Evolutionary conservation across 1,284 basidiomycete genomes (phyloP).

Genomic region (Boletus sp.): DNA sequence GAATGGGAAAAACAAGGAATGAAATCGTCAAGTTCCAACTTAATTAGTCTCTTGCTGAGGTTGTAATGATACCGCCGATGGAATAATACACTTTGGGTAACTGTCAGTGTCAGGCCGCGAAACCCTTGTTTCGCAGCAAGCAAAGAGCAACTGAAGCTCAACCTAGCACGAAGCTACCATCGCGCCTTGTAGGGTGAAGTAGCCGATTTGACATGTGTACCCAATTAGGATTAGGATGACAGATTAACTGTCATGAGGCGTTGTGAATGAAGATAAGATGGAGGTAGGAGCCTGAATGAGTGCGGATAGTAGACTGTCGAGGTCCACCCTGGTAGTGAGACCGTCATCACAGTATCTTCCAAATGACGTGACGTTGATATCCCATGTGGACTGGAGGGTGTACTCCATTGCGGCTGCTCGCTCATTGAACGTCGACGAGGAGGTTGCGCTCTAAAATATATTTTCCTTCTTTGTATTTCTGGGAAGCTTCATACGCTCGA

Average conservation of each 20-base stretch:
- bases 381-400: slow-evolving; percentile 4
- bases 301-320: slow-evolving; percentile 10
- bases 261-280: slow-evolving; percentile 19
- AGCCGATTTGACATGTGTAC: slow-evolving; percentile 17
- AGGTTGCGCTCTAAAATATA: slow-evolving; percentile 94
- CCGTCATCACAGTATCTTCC: slow-evolving; percentile 12
- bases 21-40: slow-evolving; percentile 10
- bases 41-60: slow-evolving; percentile 21
- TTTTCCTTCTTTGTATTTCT: slow-evolving; percentile 99
- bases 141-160: background rate
- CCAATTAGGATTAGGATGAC: slow-evolving; percentile 29
- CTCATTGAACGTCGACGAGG: slow-evolving; percentile 72
- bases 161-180: background rate
- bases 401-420: slow-evolving; percentile 2
- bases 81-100: slow-evolving; percentile 24
- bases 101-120: slow-evolving; percentile 8
- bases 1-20: background rate
- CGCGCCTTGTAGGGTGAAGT: slow-evolving; percentile 4
- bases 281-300: slow-evolving; percentile 11
- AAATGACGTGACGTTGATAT: slow-evolving; percentile 10
- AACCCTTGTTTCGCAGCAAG: slow-evolving; percentile 11
- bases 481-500: slow-evolving; percentile 80
- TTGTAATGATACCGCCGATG: slow-evolving; percentile 17
- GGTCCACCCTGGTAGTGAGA: slow-evolving; percentile 20
- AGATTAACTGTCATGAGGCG: slow-evolving; percentile 19